phyloP scores from a whole-genome alignment of 768 basidiomycete species.

The Inosperma sp. region DNA sequence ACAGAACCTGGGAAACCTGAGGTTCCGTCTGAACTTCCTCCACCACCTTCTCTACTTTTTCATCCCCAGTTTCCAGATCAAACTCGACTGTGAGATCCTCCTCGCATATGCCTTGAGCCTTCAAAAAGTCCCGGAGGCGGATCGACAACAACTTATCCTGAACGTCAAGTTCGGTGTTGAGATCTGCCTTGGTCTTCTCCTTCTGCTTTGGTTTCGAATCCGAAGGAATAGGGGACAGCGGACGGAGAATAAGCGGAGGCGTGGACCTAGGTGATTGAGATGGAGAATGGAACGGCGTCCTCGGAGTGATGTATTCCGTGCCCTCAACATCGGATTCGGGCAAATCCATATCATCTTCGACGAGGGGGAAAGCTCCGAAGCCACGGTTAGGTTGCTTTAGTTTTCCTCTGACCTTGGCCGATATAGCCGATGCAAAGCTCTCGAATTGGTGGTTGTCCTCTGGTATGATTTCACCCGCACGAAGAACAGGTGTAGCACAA shows the following conservation, averaged over 20 bases:
- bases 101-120: conserved; percentile 20
- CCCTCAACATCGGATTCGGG: background rate
- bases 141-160: conserved; percentile 25
- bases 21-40: conserved; percentile 13
- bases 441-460: conserved; percentile 2
- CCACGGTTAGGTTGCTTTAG: background rate
- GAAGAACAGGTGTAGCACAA: background rate
- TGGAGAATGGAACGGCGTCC: conserved; percentile 1
- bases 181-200: conserved; percentile 6
- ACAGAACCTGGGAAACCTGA: conserved; percentile 8
- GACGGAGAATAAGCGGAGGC: background rate
- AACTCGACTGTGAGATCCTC: conserved; percentile 14
- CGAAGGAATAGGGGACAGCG: background rate
- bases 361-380: conserved; percentile 17
- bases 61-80: conserved; percentile 1
- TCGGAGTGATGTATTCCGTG: background rate
- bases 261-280: conserved; percentile 4
- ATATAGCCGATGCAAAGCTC: background rate
- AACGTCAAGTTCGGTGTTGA: conserved; percentile 20
- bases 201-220: conserved; percentile 2
- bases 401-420: conserved; percentile 1
- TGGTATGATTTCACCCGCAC: background rate
- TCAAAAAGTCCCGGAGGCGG: conserved; percentile 19
- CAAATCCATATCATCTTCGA: conserved; percentile 22
- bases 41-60: conserved; percentile 4